phyloP scores from a whole-genome alignment of 108 stramenopile genomes.

The Nitzschia palea region DNA sequence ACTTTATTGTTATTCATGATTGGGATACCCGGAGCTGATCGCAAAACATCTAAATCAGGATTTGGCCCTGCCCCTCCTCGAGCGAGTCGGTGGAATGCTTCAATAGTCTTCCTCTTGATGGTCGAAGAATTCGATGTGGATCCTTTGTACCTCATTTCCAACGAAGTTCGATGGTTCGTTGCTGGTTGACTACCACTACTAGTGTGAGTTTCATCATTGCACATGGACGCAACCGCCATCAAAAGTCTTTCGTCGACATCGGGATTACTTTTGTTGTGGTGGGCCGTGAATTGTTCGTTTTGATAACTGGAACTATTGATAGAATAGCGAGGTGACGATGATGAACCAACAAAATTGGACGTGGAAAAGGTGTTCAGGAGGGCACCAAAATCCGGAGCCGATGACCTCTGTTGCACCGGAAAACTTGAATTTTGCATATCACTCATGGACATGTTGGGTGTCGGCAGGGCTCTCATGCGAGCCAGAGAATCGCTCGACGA shows the following conservation, averaged over 20 bases:
- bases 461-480: neutral
- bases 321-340: too few relatives aligned
- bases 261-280: neutral
- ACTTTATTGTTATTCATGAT: too few relatives aligned
- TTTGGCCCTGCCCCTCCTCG: too few relatives aligned
- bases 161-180: neutral
- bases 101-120: neutral
- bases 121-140: neutral
- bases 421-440: neutral
- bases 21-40: too few relatives aligned
- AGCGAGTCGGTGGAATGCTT: neutral
- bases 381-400: neutral
- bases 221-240: neutral
- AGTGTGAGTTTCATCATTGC: neutral
- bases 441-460: neutral
- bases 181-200: neutral
- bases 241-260: neutral
- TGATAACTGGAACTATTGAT: too few relatives aligned
- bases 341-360: too few relatives aligned
- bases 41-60: too few relatives aligned
- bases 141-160: too few relatives aligned
- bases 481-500: neutral
- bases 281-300: too few relatives aligned
- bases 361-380: too few relatives aligned
- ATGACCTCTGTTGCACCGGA: neutral